Base-by-base conservation (phyloP, 371 early-diverging fungal genomes). In the Cladochytrium tenue region DNA sequence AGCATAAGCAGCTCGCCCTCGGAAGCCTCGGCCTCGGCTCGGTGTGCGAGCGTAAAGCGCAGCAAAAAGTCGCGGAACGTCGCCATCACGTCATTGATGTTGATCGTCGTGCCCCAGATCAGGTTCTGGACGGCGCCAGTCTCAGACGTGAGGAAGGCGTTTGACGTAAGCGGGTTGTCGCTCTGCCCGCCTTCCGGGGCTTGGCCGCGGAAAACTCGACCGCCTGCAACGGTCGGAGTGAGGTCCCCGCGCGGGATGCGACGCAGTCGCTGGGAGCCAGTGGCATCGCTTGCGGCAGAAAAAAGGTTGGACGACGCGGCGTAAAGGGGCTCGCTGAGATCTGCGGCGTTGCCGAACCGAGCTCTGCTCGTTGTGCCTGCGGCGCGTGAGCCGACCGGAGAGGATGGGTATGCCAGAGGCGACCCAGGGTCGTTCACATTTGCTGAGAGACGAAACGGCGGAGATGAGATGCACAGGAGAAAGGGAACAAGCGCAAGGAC, bases 41-140 rank as follows among this genome's bases (percentile, higher is more conserved):
- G 68, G 70, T 92, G 76, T 43, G 81, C 80, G 15, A 85, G 63
- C 7, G 87, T 88, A 72, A 93, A 97, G 58, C 90, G 80, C 33
- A 72, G 67, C 71, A 99, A 78, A 74, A 99, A 99, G 66, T 95
- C 89, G 55, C 89, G 83, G 81, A 99, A 99, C 28, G 82, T 76
- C n/a, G 79, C 76, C 80, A 92, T 93, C 51, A 92, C 90, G 53
- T 96, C 95, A 52, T 95, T 88, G 53, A 99, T 90, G 69, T 94
- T 93, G 69, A 99, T 90, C 5, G 93, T 94, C 0, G 99, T 99
- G 52, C 99, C 99, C 99, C 99, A 99, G 64, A 99, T 96, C 62
- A 93, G 66, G 17, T 64, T 58, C 27, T 51, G 20, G 28, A 27
- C 15, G 1, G 20, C 53, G 28, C 26, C 55, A 7, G 55, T 28